A percentile compares a stretch with the other conserved stretches of the same genome.
phyloP scores from a whole-genome alignment of 805 yeast species.

The Candida easanensis region DNA sequence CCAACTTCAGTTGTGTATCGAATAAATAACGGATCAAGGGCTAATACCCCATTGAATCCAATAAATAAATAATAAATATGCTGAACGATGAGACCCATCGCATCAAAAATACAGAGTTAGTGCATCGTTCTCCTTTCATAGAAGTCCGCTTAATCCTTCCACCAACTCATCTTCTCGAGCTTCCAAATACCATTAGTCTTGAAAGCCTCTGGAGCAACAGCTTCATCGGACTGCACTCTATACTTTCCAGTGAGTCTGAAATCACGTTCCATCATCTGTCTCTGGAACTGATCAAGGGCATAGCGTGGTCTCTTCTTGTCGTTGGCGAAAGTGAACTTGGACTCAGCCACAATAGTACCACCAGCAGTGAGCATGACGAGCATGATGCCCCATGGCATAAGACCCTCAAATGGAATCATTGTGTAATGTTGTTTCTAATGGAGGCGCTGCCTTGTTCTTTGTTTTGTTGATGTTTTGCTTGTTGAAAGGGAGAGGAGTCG shows the following conservation, averaged over 20 bases:
- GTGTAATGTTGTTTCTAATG: not conserved
- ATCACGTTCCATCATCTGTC: constrained; percentile 63
- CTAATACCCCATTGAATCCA: no score
- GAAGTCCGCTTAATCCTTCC: constrained; percentile 15
- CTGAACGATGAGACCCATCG: not conserved
- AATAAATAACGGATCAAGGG: constrained; percentile 12
- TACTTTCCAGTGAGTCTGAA: constrained; percentile 69
- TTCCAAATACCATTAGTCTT: constrained; percentile 58
- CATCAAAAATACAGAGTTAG: not conserved
- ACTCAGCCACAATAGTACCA: constrained; percentile 47
- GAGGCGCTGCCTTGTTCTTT: not conserved
- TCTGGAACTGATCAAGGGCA: constrained; percentile 53
- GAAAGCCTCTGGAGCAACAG: constrained; percentile 75
- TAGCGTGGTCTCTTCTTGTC: constrained; percentile 53
- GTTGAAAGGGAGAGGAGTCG: not conserved
- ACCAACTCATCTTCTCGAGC: constrained; percentile 29
- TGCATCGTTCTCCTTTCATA: not conserved
- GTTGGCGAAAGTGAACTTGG: constrained; percentile 40
- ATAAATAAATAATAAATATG: constrained; percentile 11
- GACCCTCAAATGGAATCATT: constrained; percentile 71
- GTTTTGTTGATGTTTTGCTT: not conserved
- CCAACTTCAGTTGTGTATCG: not conserved
- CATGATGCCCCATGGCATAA: constrained; percentile 60
- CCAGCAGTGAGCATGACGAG: constrained; percentile 48
- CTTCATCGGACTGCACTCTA: constrained; percentile 64